Conservation (phyloP, 2,329 filamentous ascomycete species). For the Nigrospora osmanthi region DNA sequence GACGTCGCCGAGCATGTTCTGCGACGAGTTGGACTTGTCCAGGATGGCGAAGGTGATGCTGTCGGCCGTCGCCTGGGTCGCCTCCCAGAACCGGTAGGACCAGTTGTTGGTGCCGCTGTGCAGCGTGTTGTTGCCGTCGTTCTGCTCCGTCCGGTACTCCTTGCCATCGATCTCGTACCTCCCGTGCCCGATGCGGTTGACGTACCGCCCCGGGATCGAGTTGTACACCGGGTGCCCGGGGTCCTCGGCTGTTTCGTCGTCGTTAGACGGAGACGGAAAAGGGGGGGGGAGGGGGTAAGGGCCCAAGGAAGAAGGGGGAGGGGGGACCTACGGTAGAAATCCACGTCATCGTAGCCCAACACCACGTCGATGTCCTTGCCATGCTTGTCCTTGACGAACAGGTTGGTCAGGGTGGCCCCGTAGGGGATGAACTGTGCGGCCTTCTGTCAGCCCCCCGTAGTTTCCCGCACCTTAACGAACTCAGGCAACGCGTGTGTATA, state of each 20-base stretch:
- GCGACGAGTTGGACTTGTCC: constrained; percentile 47
- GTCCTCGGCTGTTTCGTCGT: constrained; percentile 25
- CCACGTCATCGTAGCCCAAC: constrained; percentile 54
- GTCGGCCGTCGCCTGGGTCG: constrained; percentile 42
- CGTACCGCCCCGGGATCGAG: constrained; percentile 55
- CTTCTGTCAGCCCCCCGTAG: neutral
- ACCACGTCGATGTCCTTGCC: constrained; percentile 56
- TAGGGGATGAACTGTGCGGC: constrained; percentile 28
- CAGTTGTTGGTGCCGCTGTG: constrained; percentile 54
- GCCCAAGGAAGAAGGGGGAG: too few relatives aligned
- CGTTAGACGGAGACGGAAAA: neutral
- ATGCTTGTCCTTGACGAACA: constrained; percentile 55
- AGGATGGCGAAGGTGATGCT: constrained; percentile 60
- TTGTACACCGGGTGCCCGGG: constrained; percentile 52
- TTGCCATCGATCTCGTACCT: constrained; percentile 44
- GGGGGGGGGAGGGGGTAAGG: constrained; percentile 1
- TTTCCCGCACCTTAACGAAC: too few relatives aligned
- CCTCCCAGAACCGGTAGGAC: constrained; percentile 57
- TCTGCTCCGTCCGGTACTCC: constrained; percentile 44
- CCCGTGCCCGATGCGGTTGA: constrained; percentile 55
- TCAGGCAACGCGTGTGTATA: neutral
- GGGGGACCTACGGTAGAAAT: constrained; percentile 38
- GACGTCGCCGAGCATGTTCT: constrained; percentile 56
- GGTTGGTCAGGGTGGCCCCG: constrained; percentile 53
- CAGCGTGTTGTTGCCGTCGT: constrained; percentile 47